Evolutionary conservation across 2,329 filamentous ascomycete species (phyloP).

Genomic region (Pseudopyrenochaeta lycopersici): DNA sequence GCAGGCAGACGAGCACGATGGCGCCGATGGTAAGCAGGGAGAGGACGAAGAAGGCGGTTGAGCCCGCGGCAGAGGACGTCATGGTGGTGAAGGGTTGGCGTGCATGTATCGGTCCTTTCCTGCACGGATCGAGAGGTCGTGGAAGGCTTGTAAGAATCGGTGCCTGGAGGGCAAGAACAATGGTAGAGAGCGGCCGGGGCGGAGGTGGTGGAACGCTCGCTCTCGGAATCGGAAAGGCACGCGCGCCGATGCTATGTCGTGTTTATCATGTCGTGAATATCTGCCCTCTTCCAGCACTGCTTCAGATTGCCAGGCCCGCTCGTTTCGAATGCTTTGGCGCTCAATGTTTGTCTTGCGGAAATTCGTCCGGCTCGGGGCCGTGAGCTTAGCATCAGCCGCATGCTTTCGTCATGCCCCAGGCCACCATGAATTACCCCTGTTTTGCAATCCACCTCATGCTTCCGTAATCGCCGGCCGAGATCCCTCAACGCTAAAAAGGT

Average conservation of each 20-base stretch:
- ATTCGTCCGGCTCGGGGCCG: background rate
- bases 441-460: conserved; percentile 7
- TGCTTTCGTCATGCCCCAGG: conserved; percentile 6
- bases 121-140: background rate
- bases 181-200: background rate
- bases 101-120: conserved; percentile 15
- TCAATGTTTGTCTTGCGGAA: background rate
- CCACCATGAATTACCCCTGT: conserved; percentile 13
- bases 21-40: conserved; percentile 78
- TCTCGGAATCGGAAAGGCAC: conserved; percentile 29
- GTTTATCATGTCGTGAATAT: background rate
- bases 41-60: conserved; percentile 78
- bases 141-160: background rate
- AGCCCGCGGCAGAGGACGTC: conserved; percentile 74
- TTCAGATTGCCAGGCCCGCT: background rate
- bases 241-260: conserved; percentile 13
- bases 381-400: conserved; percentile 1
- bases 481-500: conserved; percentile 13
- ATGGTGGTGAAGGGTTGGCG: conserved; percentile 32
- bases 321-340: background rate
- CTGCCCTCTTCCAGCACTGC: background rate
- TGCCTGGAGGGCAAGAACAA: conserved; percentile 12
- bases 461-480: conserved; percentile 22
- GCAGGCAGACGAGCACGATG: conserved; percentile 82
- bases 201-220: conserved; percentile 21